Percentiles rank a stretch among this genome's conserved stretches.
These are phyloP conservation scores for Cerrena zonata DNA, from an alignment of 1,284 basidiomycete genomes.

Conservation along the genomic window DNA sequence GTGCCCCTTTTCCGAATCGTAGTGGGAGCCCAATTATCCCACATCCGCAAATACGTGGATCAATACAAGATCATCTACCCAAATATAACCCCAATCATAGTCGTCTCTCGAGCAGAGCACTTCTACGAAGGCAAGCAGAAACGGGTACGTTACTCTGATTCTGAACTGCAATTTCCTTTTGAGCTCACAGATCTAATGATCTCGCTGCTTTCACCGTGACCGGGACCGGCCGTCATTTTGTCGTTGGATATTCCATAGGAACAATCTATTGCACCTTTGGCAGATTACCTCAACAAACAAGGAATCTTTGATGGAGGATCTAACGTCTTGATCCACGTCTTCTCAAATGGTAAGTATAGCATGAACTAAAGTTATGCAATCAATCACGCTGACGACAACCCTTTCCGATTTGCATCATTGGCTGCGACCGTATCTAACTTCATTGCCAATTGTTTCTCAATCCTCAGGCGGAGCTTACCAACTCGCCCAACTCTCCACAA, in stretches of 20 bases:
- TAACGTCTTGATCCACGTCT: slow-evolving; percentile 42
- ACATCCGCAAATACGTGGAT: slow-evolving; percentile 46
- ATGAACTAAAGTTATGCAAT: no score
- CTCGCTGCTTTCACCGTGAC: not conserved
- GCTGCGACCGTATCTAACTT: not conserved
- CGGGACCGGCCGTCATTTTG: not conserved
- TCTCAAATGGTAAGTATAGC: slow-evolving; percentile 46
- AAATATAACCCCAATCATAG: slow-evolving; percentile 40
- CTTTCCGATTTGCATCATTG: not conserved
- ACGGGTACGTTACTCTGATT: slow-evolving; percentile 15
- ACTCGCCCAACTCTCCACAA: slow-evolving; percentile 29
- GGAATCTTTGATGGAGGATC: slow-evolving; percentile 25
- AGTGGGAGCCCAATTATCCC: slow-evolving; percentile 48
- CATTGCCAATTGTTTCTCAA: not conserved
- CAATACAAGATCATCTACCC: slow-evolving; percentile 45
- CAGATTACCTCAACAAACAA: slow-evolving; percentile 35
- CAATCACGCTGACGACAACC: no score
- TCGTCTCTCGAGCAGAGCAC: slow-evolving; percentile 33
- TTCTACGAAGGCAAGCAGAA: not conserved
- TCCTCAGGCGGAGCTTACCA: slow-evolving; percentile 39
- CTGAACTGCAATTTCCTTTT: not conserved
- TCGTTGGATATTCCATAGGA: slow-evolving; percentile 18
- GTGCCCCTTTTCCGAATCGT: no score
- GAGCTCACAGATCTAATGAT: no score
- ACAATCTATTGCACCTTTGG: slow-evolving; percentile 33